Percentiles rank a stretch among this genome's conserved stretches.
Conservation (phyloP, 306 rosid genomes). For the barrel medic (Medicago truncatula) region DNA sequence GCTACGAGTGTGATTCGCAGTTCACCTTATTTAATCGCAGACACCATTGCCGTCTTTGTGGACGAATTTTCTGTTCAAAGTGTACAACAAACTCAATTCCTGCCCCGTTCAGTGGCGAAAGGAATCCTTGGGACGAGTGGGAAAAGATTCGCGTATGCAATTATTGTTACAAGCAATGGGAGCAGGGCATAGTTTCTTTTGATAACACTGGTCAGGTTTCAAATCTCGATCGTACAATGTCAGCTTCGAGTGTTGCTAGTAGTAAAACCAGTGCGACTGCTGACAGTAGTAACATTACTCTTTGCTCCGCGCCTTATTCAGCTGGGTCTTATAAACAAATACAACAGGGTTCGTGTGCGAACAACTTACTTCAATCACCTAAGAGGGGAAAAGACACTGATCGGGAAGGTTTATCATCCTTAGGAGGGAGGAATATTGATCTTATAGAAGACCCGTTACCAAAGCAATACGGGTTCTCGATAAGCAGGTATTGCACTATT, state of each 20-base stretch:
- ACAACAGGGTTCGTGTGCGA: slow-evolving; percentile 57
- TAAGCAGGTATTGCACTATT: slow-evolving; percentile 55
- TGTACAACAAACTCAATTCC: slow-evolving; percentile 86
- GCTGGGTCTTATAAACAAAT: slow-evolving; percentile 57
- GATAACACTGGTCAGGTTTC: slow-evolving; percentile 54
- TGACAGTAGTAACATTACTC: slow-evolving; percentile 67
- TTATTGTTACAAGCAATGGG: slow-evolving; percentile 87
- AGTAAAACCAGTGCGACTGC: slow-evolving; percentile 68
- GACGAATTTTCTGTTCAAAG: slow-evolving; percentile 84
- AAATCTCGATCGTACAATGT: slow-evolving; percentile 59
- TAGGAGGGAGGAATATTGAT: slow-evolving; percentile 55
- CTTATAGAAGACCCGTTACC: slow-evolving; percentile 53
- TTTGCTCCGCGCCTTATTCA: slow-evolving; percentile 65
- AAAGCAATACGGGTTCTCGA: slow-evolving; percentile 47
- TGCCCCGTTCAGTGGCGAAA: slow-evolving; percentile 53
- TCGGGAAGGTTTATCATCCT: slow-evolving; percentile 47
- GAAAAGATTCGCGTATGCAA: slow-evolving; percentile 91
- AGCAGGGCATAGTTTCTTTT: slow-evolving; percentile 54
- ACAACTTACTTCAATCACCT: slow-evolving; percentile 57
- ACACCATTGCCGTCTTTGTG: slow-evolving; percentile 96
- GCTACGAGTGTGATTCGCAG: slow-evolving; percentile 91
- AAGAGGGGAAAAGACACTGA: slow-evolving; percentile 51
- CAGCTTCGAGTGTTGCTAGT: slow-evolving; percentile 70
- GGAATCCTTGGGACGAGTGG: slow-evolving; percentile 57
- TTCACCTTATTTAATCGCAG: slow-evolving; percentile 82